These are phyloP conservation scores for Tylopilus balloui DNA, from an alignment of 768 basidiomycete species.

Conservation along the genomic window DNA sequence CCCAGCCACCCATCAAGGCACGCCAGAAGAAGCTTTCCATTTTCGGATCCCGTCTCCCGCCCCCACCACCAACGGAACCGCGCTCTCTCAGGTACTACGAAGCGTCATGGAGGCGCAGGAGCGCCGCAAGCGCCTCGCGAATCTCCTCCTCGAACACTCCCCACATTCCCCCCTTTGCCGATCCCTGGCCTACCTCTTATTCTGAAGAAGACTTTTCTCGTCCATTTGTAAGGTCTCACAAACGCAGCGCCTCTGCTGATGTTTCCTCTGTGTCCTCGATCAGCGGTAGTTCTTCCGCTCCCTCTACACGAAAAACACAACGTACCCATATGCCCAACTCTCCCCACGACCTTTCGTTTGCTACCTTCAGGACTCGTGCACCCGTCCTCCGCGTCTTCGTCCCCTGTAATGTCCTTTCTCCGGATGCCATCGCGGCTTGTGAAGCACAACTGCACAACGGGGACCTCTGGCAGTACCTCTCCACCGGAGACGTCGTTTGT, in stretches of 20 bases:
- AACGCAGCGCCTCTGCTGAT: conserved; percentile 42
- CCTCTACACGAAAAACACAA: conserved; percentile 16
- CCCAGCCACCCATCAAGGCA: conserved; percentile 12
- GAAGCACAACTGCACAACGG: conserved; percentile 64
- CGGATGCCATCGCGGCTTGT: conserved; percentile 47
- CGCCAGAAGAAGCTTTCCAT: conserved; percentile 32
- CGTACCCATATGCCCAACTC: conserved; percentile 25
- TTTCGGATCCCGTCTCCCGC: conserved; percentile 36
- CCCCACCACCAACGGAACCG: conserved; percentile 46
- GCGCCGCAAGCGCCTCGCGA: not conserved
- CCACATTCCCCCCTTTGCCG: conserved; percentile 19
- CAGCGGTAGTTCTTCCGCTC: conserved; percentile 20
- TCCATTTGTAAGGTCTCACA: conserved; percentile 32
- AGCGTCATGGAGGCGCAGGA: conserved; percentile 42
- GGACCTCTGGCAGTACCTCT: conserved; percentile 72
- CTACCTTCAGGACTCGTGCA: conserved; percentile 59
- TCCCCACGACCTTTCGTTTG: conserved; percentile 60
- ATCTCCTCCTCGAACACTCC: not conserved
- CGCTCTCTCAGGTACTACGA: conserved; percentile 44
- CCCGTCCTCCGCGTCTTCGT: conserved; percentile 73
- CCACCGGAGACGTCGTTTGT: conserved; percentile 71
- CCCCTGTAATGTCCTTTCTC: conserved; percentile 55
- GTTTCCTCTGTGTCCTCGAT: conserved; percentile 42
- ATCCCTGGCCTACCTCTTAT: conserved; percentile 24
- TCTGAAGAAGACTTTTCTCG: conserved; percentile 39